Conservation (phyloP, 2,329 filamentous ascomycete species). For the Trichophyton verrucosum region DNA sequence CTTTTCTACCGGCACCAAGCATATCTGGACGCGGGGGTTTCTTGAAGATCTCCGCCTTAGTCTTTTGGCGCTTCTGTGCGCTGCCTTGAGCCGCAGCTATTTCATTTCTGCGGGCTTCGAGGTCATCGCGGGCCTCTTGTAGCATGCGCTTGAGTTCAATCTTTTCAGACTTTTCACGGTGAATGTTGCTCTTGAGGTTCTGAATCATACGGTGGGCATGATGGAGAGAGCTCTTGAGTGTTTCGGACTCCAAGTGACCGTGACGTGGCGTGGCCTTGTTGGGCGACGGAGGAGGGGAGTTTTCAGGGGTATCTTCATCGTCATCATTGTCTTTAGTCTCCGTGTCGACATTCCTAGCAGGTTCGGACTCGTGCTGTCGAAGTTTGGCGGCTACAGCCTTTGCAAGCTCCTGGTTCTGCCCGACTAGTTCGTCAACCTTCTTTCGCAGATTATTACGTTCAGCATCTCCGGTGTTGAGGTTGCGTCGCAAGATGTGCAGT, state of each 20-base stretch:
- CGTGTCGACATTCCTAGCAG: constrained; percentile 46
- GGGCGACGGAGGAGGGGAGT: constrained; percentile 81
- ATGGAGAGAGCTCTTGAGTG: constrained; percentile 80
- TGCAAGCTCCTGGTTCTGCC: constrained; percentile 83
- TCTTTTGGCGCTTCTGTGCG: constrained; percentile 45
- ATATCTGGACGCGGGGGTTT: constrained; percentile 61
- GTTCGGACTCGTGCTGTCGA: constrained; percentile 52
- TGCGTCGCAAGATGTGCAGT: constrained; percentile 69
- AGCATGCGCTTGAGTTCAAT: constrained; percentile 89
- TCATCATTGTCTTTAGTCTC: constrained; percentile 53
- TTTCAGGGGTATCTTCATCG: constrained; percentile 67
- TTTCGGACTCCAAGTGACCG: constrained; percentile 86
- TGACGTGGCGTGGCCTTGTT: constrained; percentile 85
- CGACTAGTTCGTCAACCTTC: constrained; percentile 75
- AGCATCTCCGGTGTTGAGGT: constrained; percentile 61
- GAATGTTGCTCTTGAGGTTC: constrained; percentile 84
- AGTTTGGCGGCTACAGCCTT: constrained; percentile 67
- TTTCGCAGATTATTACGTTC: constrained; percentile 68
- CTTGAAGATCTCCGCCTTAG: constrained; percentile 57
- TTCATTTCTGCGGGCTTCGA: constrained; percentile 54
- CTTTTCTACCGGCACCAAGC: constrained; percentile 62
- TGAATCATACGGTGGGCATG: constrained; percentile 96
- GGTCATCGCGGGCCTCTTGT: constrained; percentile 85
- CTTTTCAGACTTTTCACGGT: constrained; percentile 97
- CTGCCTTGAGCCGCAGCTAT: constrained; percentile 21